Evolutionary conservation across 164 flowering plant species (phyloP).

Genomic region (Amborella trichopoda): DNA sequence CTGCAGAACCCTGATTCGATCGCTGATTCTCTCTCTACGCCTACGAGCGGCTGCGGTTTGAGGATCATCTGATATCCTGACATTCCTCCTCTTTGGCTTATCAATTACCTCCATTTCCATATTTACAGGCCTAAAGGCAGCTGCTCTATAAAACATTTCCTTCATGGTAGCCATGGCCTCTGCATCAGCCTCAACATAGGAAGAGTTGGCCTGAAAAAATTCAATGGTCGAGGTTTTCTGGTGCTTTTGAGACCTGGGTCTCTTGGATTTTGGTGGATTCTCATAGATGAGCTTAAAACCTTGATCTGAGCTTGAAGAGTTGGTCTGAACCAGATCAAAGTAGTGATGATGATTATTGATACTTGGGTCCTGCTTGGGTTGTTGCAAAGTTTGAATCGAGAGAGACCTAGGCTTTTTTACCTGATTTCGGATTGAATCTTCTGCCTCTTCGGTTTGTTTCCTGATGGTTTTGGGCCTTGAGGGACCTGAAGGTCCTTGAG

Average conservation of each 20-base stretch:
- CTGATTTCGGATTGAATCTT: not conserved
- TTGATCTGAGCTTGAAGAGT: conserved; percentile 16
- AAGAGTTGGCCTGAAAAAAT: conserved; percentile 45
- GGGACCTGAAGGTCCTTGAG: conserved; percentile 4
- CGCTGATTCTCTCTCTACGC: conserved; percentile 88
- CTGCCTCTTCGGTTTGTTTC: conserved; percentile 8
- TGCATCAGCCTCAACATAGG: conserved; percentile 43
- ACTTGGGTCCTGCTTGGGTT: too few relatives aligned
- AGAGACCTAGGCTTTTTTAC: too few relatives aligned
- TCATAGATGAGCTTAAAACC: conserved; percentile 31
- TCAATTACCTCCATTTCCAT: conserved; percentile 54
- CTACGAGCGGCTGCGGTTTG: conserved; percentile 97
- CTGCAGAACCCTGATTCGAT: conserved; percentile 81
- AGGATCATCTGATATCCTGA: conserved; percentile 78
- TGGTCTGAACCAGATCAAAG: conserved; percentile 16
- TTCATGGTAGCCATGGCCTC: conserved; percentile 91
- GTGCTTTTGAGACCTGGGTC: conserved; percentile 29
- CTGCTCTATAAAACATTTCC: conserved; percentile 85
- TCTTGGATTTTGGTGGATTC: conserved; percentile 31
- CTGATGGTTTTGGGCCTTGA: conserved; percentile 5
- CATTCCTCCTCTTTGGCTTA: conserved; percentile 87
- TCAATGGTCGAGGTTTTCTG: conserved; percentile 47
- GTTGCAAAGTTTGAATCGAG: too few relatives aligned
- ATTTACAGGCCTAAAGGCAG: conserved; percentile 77
- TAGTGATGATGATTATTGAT: conserved; percentile 5